These are phyloP conservation scores for Hippophae gyantsensis DNA, from an alignment of 306 rosid species.

Conservation along the genomic window DNA sequence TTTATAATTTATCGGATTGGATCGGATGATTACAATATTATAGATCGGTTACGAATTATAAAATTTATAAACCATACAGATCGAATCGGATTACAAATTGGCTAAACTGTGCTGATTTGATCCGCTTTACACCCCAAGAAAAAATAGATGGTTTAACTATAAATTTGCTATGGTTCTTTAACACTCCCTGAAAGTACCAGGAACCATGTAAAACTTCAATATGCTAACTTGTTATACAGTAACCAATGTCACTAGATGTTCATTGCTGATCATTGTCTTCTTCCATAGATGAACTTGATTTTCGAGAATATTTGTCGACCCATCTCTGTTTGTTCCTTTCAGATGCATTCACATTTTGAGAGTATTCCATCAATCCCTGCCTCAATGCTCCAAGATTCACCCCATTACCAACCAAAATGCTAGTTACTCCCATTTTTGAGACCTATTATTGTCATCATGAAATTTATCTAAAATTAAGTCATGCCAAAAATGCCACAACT, in stretches of 20 bases:
- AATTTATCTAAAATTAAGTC: not conserved
- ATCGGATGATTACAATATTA: no score
- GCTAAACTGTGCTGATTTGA: no score
- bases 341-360: slow-evolving; percentile 37
- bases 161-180: no score
- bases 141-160: no score
- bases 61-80: no score
- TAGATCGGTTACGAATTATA: no score
- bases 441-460: slow-evolving; percentile 33
- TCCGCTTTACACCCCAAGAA: no score
- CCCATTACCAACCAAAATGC: slow-evolving; percentile 67
- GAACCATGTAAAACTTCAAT: not conserved
- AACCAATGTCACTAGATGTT: not conserved
- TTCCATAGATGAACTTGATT: slow-evolving; percentile 20
- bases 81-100: no score
- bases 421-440: slow-evolving; percentile 66
- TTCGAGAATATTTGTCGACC: slow-evolving; percentile 30
- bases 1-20: no score
- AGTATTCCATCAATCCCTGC: slow-evolving; percentile 48
- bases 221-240: not conserved
- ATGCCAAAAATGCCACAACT: not conserved
- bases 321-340: slow-evolving; percentile 59
- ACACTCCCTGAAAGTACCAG: not conserved
- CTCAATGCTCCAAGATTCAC: slow-evolving; percentile 53
- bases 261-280: slow-evolving; percentile 8